Base-by-base conservation (phyloP, 495 filamentous ascomycete species). In the Penicillium paxilli region DNA sequence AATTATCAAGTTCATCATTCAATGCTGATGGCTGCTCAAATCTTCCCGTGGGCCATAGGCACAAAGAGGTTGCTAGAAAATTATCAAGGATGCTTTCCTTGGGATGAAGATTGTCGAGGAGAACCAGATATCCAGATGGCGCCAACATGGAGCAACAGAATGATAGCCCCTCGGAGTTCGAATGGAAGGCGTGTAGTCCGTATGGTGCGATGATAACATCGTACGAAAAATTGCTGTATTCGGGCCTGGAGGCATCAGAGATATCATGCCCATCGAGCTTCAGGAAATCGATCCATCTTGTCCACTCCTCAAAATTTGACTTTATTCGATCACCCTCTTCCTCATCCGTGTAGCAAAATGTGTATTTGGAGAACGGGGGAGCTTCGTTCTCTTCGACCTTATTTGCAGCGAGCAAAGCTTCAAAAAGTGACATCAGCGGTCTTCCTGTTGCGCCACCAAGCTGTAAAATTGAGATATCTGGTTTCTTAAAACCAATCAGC, bases 131-230 rank as follows among this genome's bases (percentile, higher is more conserved):
- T 7, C 71, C 68, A n/a, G 52, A 59, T 11, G 64, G 57, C 12
- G 46, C 60, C 1, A 74, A 42, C 0, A 74, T 48, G 5, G 59
- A 55, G 5, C 73, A 64, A 1, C 70, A 57, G 24, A 80, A 74
- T 5, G 6, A 30, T 9, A 85, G 41, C 0, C 70, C 78, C 19
- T 62, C 23, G 1, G 68, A 40, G 0, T 78, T 53, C 10, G 58
- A 54, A 0, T 40, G 50, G 0, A 75, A 79, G 0, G 72, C 73
- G 48, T 81, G 74, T 1, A 84, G 51, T 2, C 71, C 74, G 54
- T 75, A 65, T 3, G 71, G 53, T 6, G 72, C 67, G 9, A 83
- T 57, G 16, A 81, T 62, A 0, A 81, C 44, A 50, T 83, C 78
- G 50, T 69, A 81, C 0, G 46, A 49, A 7, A 47, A 44, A 8